Evolutionary conservation across 78 protist species (phyloP).

Genomic region (Dictyostelium citrinum): DNA sequence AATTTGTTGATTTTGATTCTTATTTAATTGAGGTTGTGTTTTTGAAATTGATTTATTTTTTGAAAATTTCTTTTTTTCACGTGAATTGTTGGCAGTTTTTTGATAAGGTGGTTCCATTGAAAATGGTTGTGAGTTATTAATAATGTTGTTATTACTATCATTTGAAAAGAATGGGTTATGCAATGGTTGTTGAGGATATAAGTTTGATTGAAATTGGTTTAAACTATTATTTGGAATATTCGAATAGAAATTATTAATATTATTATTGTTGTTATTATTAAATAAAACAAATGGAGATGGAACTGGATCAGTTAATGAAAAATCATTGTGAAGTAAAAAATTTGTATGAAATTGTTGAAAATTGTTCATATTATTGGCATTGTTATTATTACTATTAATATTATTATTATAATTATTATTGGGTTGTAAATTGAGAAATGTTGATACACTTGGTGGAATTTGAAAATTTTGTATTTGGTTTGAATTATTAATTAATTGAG

Average conservation of each 20-base stretch:
- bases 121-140: too few relatives aligned
- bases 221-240: too few relatives aligned
- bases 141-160: too few relatives aligned
- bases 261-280: too few relatives aligned
- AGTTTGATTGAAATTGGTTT: neutral
- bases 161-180: neutral
- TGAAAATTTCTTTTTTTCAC: too few relatives aligned
- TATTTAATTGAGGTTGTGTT: neutral
- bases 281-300: neutral
- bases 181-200: neutral
- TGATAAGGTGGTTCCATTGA: too few relatives aligned
- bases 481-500: too few relatives aligned
- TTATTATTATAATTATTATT: too few relatives aligned
- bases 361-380: neutral
- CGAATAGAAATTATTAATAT: too few relatives aligned
- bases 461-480: neutral
- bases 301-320: neutral
- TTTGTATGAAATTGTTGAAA: neutral
- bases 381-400: too few relatives aligned
- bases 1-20: neutral
- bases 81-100: too few relatives aligned
- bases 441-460: neutral
- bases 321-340: neutral
- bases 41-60: neutral
- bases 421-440: too few relatives aligned